Base-by-base conservation (phyloP, 495 filamentous ascomycete genomes). In the Pyrenopolyporus hunteri region DNA sequence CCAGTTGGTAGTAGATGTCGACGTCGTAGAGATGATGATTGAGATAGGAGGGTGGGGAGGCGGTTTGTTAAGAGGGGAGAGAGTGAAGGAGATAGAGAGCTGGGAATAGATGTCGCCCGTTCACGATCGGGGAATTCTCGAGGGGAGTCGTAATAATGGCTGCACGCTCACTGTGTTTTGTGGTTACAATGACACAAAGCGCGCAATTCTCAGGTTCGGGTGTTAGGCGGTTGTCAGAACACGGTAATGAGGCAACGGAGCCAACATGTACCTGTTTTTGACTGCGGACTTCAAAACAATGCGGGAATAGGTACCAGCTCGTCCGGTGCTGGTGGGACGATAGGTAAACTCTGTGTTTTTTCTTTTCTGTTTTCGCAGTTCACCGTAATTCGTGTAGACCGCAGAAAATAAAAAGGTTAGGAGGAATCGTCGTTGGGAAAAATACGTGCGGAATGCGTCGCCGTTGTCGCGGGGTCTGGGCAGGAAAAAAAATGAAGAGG, bases 401-500 rank as follows among this genome's bases (percentile, higher is more conserved):
- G 29, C 52, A 29, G 20, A 20, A 40, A 57, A 42, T 52, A 22
- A 60, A 60, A 59, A 33, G 17, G 45, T 31, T 26, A 57, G 42
- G 29, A 52, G 17, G 31, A 37, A 35, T 66, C 56, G 63, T 60
- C 44, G 57, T 60, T 66, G 56, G 45, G 37, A 60, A 57, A 29
- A 53, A 33, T 51, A 55, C 35, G 63, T 53, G 49, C 51, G 63
- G 63, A 66, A 66, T 66, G 57, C 57, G 44, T 66, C 56, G 63
- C 57, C 63, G 63, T 66, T 66, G 63, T 66, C 57, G 55, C 63
- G 53, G 54, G 49, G 60, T 62, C 59, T 67, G 49, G 64, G 48
- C 55, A 43, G 50, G 67, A 56, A 53, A 51, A 69, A 67, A 72
- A 59, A 57, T 48, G 57, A 54, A 70, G 67, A 59, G 39, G 53